Evolutionary conservation across 2,329 filamentous ascomycete species (phyloP), one percentile per base, ranked within the genome.

Genomic region (Aspergillus chevalieri): DNA sequence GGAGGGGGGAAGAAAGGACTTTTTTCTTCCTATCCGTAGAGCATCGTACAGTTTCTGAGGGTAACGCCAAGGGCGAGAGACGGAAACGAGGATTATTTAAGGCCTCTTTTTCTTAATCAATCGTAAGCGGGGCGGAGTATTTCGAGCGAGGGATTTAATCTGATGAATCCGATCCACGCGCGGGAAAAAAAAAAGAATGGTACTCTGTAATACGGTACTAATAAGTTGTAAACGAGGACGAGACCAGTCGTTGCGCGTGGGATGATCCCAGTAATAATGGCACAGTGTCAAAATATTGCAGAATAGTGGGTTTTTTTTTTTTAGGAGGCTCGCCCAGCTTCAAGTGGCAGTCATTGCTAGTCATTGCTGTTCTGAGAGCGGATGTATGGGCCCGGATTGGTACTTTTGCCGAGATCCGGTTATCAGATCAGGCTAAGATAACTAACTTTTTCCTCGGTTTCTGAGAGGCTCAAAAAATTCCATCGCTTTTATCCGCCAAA

Each of bases 391-490:
- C 34, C 47, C 58, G 55, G 56, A 43, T 30, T 21, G 33, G 33
- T 9, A 62, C 52, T 64, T 61, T 52, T 30, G 51, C 65, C 65
- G 65, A 68, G 68, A 70, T 62, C 66, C 65, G 66, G 57, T 71
- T 72, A 71, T 72, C 69, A 65, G 67, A 72, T 71, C 59, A 54
- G 59, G 59, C 68, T 69, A 70, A 71, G 63, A 66, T 65, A 65
- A 65, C 57, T 65, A 65, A 65, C 57, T 57, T 62, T 56, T 59
- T 55, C 53, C 41, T 52, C 49, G 54, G 53, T 48, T 24, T 48
- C 34, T 38, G 34, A 38, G 34, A 38, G 34, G 34, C 38, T 21
- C 15, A 41, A 21, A 21, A 19, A 19, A 6, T 12, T 19, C 38
- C 17, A 21, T 41, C 38, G 17, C 15, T 19, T 10, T 22, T 17